Base-by-base conservation (phyloP, 148 eudicot genomes). In the Euryodendron excelsum region DNA sequence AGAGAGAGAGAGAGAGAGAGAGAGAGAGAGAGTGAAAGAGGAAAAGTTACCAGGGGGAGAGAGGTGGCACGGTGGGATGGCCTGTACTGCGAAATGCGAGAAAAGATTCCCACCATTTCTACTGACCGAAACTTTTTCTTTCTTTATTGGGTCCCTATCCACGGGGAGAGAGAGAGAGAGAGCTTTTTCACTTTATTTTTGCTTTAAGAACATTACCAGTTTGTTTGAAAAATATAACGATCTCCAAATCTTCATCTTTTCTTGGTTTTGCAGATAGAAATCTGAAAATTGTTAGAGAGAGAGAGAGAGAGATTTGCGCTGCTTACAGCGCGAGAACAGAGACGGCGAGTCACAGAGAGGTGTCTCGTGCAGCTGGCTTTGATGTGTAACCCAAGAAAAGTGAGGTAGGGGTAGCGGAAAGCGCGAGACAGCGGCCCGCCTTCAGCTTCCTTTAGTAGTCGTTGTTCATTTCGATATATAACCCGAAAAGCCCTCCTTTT, bases 61-160 rank as follows among this genome's bases (percentile, higher is more conserved):
- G 58, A 34, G 41, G 71, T 34, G 55, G 60, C 59, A 62, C 23
- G 47, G 72, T 65, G 73, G 79, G 73, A 55, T 65, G n/a, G 44
- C 50, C 34, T 53, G 45, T 12, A 66, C 79, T 52, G 48, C 13
- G 36, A 77, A 53, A 52, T 25, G 30, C 37, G 20, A 67, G 72
- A 52, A 73, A 72, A 63, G 77, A 72, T 79, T 79, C 64, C 50
- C 77, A 25, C 73, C 63, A 72, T 74, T 45, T 73, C 77, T 37
- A 10, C n/a, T n/a, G n/a, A 13, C 45, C 0, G 44, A 41, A 41
- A 55, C 81, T 60, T 50, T 73, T 73, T 39, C 71, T 39, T 52
- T 73, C 62, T 73, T 53, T 64, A 52, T 79, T 73, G 77, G 77
- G 77, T 73, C 82, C 73, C 82, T 53, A 44, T 78, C 66, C 17